Conservation (phyloP, 371 early-diverging fungal species). For the Funneliformis caledonium region DNA sequence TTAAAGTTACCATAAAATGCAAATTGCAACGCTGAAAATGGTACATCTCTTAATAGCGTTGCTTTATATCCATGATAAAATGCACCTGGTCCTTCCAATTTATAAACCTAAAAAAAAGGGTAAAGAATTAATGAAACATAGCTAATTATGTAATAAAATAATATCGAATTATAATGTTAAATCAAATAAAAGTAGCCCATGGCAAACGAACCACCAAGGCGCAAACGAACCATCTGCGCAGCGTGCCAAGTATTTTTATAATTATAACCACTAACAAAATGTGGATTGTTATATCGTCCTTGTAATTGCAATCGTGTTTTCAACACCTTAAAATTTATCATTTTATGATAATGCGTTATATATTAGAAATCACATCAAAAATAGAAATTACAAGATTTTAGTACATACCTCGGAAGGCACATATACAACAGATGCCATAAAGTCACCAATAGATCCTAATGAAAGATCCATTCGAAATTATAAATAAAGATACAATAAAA, state of each 20-base stretch:
- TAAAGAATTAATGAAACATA: not conserved
- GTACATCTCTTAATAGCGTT: slow-evolving; percentile 71
- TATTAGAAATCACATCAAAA: not conserved
- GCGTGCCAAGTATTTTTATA: slow-evolving; percentile 78
- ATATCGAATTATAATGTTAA: not conserved
- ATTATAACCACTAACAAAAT: slow-evolving; percentile 76
- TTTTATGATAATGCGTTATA: not conserved
- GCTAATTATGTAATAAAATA: not conserved
- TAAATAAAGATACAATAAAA: not conserved
- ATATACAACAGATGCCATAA: slow-evolving; percentile 74
- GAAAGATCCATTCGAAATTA: not conserved
- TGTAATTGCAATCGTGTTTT: slow-evolving; percentile 85
- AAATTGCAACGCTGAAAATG: slow-evolving; percentile 75
- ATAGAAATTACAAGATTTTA: not conserved
- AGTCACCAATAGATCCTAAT: slow-evolving; percentile 67
- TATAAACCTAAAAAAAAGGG: slow-evolving; percentile 55
- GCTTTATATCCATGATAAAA: slow-evolving; percentile 72
- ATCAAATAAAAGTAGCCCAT: slow-evolving; percentile 13
- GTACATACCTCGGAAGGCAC: slow-evolving; percentile 69
- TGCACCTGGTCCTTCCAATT: slow-evolving; percentile 65
- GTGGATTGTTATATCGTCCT: slow-evolving; percentile 78
- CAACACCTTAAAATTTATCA: slow-evolving; percentile 51
- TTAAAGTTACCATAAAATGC: slow-evolving; percentile 66
- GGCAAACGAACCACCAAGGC: slow-evolving; percentile 27
- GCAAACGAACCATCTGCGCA: slow-evolving; percentile 57